Base-by-base conservation (phyloP, 352 stramenopile genomes). In the Phytophthora sojae region DNA sequence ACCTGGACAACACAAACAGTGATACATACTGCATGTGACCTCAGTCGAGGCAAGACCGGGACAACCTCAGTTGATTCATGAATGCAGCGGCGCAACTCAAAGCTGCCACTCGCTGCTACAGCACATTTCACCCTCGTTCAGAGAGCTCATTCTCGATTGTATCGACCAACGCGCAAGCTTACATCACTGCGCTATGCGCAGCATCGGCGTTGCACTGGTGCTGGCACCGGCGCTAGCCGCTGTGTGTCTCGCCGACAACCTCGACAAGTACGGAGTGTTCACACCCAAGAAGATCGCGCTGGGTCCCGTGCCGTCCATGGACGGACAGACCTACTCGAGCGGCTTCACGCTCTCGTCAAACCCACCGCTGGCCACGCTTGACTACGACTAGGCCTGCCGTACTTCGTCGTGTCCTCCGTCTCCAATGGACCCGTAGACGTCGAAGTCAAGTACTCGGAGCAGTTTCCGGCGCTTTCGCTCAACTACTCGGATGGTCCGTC, bases 391-490 rank as follows among this genome's bases (percentile, higher is more conserved):
- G 71, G 71, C 0, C 17, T 79, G 21, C 71, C 61, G 17, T 79
- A 75, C 50, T 79, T 75, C 30, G 53, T 67, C 7, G 71, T 75
- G 11, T 69, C 56, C 29, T 49, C 55, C 14, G 51, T 78, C 54
- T 62, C 55, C 26, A 60, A 69, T 2, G 71, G 57, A 9, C 65
- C 66, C 0, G 71, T 78, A 21, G 64, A 77, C 17, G 42, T 78
- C 65, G 71, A 77, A 47, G 65, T 77, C 54, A 77, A 77, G 57
- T 77, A 75, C 65, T 55, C 65, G 44, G 71, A 77, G 47, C 71
- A 69, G 53, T 77, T 77, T 21, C 50, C 65, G 23, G 56, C 58
- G 15, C 71, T 77, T 26, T 75, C 65, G 1, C 58, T 32, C 17
- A 69, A 77, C 29, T 68, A 57, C 29, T 74, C 71, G 44, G 71